Percentiles rank a stretch among this genome's conserved stretches.
phyloP scores from a whole-genome alignment of 1,139 yeast species.

The Taphrina pruni region DNA sequence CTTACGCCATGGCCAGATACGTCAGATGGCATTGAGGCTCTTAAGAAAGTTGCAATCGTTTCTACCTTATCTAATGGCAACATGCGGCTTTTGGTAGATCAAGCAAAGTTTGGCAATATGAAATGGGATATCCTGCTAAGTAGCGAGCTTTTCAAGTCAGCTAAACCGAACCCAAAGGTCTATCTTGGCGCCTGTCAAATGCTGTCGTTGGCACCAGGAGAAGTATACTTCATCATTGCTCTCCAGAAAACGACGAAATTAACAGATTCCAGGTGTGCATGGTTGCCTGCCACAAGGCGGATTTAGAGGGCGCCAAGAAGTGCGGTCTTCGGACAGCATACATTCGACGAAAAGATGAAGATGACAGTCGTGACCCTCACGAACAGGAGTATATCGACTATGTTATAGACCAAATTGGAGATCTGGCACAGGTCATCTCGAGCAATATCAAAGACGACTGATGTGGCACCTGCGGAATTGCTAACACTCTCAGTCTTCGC shows the following conservation, averaged over 20 bases:
- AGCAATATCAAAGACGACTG: no score
- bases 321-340: slow-evolving; percentile 46
- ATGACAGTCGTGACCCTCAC: slow-evolving; percentile 2
- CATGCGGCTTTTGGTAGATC: slow-evolving; percentile 45
- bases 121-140: slow-evolving; percentile 46
- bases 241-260: no score
- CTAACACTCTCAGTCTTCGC: no score
- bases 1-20: slow-evolving; percentile 45
- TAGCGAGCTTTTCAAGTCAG: slow-evolving; percentile 45
- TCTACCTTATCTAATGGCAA: slow-evolving; percentile 46
- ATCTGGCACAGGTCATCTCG: slow-evolving; percentile 13
- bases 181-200: slow-evolving; percentile 45
- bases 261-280: slow-evolving; percentile 29
- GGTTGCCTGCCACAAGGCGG: slow-evolving; percentile 46
- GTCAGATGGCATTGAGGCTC: slow-evolving; percentile 42
- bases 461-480: no score
- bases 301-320: slow-evolving; percentile 44
- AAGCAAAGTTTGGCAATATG: slow-evolving; percentile 45
- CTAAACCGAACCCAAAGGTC: slow-evolving; percentile 45
- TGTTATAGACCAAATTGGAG: slow-evolving; percentile 22
- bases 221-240: slow-evolving; percentile 2
- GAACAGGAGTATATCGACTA: slow-evolving; percentile 28
- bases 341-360: slow-evolving; percentile 43
- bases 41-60: slow-evolving; percentile 44
- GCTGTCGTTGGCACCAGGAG: slow-evolving; percentile 44